These are phyloP conservation scores for cucumber (Cucumis sativus) DNA, from an alignment of 306 rosid species.

Conservation along the genomic window DNA sequence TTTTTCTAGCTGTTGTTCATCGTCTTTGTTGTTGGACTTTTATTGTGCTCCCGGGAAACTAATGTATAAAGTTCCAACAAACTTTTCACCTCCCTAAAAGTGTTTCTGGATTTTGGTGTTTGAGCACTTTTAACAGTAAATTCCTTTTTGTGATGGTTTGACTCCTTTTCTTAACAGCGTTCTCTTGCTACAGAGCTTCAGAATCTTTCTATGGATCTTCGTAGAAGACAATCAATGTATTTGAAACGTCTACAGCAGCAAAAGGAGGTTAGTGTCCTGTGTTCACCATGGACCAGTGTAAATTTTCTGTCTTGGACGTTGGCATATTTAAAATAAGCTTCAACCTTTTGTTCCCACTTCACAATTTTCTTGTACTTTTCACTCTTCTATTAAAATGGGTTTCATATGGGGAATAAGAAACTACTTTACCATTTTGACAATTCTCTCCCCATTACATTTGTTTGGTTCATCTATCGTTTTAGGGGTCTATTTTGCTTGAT, in stretches of 20 bases:
- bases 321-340: neutral
- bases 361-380: neutral
- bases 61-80: neutral
- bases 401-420: neutral
- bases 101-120: slow-evolving; percentile 15
- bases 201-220: slow-evolving; percentile 58
- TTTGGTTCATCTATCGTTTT: neutral
- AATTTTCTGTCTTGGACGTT: neutral
- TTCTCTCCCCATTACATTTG: neutral
- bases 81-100: neutral
- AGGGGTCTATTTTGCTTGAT: neutral
- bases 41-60: neutral
- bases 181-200: slow-evolving; percentile 84
- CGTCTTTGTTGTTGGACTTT: neutral
- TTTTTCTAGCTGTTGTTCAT: neutral
- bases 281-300: neutral
- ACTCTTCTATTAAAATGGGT: neutral
- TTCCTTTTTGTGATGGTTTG: slow-evolving; percentile 11
- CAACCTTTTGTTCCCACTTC: neutral
- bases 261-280: slow-evolving; percentile 39
- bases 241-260: slow-evolving; percentile 63
- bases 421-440: neutral
- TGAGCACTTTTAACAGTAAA: slow-evolving; percentile 7
- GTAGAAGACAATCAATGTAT: slow-evolving; percentile 59
- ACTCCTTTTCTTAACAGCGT: slow-evolving; percentile 55